phyloP scores from a whole-genome alignment of 1,284 basidiomycete species.

The Gomphus bonarii region DNA sequence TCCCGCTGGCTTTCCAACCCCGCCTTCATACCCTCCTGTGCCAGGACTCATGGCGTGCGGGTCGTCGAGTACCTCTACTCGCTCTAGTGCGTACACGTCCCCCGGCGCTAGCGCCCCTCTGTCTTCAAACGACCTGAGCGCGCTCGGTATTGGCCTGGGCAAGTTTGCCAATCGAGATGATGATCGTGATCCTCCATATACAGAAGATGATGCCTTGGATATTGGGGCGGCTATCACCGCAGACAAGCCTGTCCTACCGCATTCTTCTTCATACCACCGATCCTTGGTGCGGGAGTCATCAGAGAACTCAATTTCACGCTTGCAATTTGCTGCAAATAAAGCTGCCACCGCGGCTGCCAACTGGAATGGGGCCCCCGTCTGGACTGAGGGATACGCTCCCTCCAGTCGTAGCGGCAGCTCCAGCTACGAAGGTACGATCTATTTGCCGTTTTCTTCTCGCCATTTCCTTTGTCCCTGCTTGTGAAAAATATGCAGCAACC shows the following conservation, averaged over 20 bases:
- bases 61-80: conserved; percentile 58
- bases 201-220: conserved; percentile 42
- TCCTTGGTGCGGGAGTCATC: conserved; percentile 4
- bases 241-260: conserved; percentile 50
- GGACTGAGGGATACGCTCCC: conserved; percentile 1
- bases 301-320: conserved; percentile 4
- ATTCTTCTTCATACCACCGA: conserved; percentile 45
- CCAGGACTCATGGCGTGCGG: conserved; percentile 55
- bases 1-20: conserved; percentile 21
- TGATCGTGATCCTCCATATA: conserved; percentile 50
- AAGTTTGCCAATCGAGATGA: conserved; percentile 41
- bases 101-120: conserved; percentile 27
- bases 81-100: conserved; percentile 67
- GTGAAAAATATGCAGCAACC: not conserved
- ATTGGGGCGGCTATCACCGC: conserved; percentile 47
- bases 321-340: conserved; percentile 7
- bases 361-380: not conserved
- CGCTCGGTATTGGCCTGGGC: conserved; percentile 20
- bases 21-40: conserved; percentile 32
- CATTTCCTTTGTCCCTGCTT: not conserved
- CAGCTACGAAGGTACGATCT: conserved; percentile 7
- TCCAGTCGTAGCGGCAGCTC: conserved; percentile 4
- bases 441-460: not conserved
- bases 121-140: conserved; percentile 24
- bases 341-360: not conserved